A percentile compares a stretch with the other conserved stretches of the same genome.
Conservation (phyloP, 2,329 filamentous ascomycete genomes). For the Aspergillus brasiliensis region DNA sequence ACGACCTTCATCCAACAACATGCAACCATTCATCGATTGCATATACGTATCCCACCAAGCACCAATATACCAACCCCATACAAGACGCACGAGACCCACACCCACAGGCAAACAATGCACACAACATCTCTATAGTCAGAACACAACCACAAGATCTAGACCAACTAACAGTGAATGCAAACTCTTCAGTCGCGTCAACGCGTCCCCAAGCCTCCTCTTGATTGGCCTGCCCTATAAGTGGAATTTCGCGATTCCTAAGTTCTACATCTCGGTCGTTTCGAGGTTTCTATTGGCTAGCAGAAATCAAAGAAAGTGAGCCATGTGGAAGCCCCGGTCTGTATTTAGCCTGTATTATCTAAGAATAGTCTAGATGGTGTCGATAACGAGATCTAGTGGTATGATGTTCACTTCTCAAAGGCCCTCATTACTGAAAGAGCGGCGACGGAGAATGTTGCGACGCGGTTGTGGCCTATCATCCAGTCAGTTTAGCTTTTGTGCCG, state of each 20-base stretch:
- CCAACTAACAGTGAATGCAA: neutral
- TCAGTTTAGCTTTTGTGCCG: neutral
- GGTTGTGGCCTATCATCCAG: constrained; percentile 40
- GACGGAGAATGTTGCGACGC: constrained; percentile 42
- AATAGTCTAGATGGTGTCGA: no score
- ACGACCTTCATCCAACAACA: no score
- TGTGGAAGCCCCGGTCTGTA: neutral
- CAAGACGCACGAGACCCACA: no score
- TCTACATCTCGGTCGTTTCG: neutral
- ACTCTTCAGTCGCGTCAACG: neutral
- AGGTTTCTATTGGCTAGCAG: neutral
- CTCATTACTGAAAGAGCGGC: constrained; percentile 42
- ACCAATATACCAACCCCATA: no score
- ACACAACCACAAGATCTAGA: neutral
- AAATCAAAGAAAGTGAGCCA: neutral
- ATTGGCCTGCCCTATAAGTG: constrained; percentile 1
- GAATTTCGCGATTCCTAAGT: constrained; percentile 2
- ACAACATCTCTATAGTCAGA: neutral
- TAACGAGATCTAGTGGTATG: neutral
- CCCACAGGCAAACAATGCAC: no score
- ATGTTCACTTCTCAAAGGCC: constrained; percentile 36
- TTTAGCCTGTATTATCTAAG: neutral
- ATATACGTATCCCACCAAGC: no score
- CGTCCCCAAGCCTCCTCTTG: neutral
- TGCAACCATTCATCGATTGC: no score